phyloP scores from a whole-genome alignment of 257 asterid species.

The Solanum piurae region DNA sequence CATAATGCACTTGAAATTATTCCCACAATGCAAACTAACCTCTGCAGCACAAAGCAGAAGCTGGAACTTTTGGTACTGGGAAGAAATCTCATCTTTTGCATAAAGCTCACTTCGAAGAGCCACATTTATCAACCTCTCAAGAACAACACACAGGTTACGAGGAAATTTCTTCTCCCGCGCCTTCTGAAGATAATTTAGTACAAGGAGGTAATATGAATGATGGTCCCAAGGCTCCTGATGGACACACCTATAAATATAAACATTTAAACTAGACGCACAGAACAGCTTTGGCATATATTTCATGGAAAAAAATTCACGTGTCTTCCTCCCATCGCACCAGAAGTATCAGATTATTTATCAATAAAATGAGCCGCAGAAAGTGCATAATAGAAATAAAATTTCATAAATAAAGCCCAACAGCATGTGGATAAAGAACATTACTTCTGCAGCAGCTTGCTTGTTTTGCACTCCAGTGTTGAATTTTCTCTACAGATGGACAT shows the following conservation, averaged over 20 bases:
- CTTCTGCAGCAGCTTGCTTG: constrained; percentile 61
- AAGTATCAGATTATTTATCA: background rate
- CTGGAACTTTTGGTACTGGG: constrained; percentile 55
- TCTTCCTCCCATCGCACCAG: background rate
- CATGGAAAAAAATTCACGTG: background rate
- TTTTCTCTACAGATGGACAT: constrained; percentile 41
- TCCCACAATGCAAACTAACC: constrained; percentile 64
- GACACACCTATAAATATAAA: constrained; percentile 44
- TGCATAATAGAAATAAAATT: background rate
- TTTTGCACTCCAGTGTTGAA: constrained; percentile 23
- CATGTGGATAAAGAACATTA: constrained; percentile 17
- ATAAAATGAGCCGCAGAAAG: background rate
- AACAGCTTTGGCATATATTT: background rate
- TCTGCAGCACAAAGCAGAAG: constrained; percentile 85
- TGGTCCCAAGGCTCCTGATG: constrained; percentile 94
- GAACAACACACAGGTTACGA: constrained; percentile 37
- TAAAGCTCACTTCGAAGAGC: constrained; percentile 39
- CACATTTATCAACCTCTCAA: constrained; percentile 51
- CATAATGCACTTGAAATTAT: constrained; percentile 44
- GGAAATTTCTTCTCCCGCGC: constrained; percentile 71
- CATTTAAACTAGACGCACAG: background rate
- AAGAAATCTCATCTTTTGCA: constrained; percentile 11
- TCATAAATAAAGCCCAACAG: background rate
- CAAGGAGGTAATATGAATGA: constrained; percentile 62
- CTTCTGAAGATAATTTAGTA: constrained; percentile 59